Conservation (phyloP, 805 yeast genomes). For the Candida taoyuanica region DNA sequence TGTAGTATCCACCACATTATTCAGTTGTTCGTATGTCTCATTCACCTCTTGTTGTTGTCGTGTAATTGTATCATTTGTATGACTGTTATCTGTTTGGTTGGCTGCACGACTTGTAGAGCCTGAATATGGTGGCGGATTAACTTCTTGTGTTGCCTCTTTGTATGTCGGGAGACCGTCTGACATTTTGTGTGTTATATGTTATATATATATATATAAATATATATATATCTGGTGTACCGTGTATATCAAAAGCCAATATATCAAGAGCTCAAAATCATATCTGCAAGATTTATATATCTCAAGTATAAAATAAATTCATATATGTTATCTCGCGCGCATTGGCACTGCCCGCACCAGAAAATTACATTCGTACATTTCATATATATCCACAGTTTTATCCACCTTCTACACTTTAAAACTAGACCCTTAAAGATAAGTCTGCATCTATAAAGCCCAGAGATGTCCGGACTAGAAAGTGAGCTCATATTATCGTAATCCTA, state of each 20-base stretch:
- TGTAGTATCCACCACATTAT: conserved; percentile 13
- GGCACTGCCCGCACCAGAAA: too few relatives aligned
- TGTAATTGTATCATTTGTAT: not conserved
- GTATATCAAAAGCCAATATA: too few relatives aligned
- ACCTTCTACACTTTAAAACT: too few relatives aligned
- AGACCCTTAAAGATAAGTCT: too few relatives aligned
- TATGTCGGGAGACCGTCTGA: not conserved
- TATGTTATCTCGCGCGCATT: not conserved
- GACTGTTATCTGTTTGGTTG: not conserved
- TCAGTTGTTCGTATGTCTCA: conserved; percentile 9
- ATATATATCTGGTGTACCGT: too few relatives aligned
- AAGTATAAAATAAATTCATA: not conserved
- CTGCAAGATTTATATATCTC: not conserved
- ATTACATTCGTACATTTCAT: too few relatives aligned
- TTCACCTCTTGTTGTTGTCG: not conserved
- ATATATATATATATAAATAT: too few relatives aligned
- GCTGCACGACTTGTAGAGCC: not conserved
- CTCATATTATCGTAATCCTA: not conserved
- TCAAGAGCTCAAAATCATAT: too few relatives aligned
- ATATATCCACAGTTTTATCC: too few relatives aligned
- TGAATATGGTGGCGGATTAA: not conserved
- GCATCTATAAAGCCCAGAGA: not conserved
- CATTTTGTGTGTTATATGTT: not conserved
- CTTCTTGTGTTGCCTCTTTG: not conserved
- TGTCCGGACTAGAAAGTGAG: conserved; percentile 11